Base-by-base conservation (phyloP, 495 filamentous ascomycete species). In the Penicillium waksmanii region DNA sequence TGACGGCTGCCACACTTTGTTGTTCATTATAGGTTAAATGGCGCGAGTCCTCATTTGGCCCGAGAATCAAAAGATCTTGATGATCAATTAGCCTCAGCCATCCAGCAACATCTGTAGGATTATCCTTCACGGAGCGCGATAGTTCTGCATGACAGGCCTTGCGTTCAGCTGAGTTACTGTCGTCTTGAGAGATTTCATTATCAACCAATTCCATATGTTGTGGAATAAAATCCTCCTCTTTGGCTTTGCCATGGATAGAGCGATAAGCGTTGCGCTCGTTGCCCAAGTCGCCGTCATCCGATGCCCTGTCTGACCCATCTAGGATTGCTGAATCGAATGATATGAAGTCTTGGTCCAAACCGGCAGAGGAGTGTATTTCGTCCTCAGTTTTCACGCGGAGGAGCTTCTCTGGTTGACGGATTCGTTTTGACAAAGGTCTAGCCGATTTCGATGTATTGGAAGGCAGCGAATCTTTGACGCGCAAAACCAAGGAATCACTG, bases 21-120 rank as follows among this genome's bases (percentile, higher is more conserved):
- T 70, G 74, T 60, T 96, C 91, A 3, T 86, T 85, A 43, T 73
- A 69, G 1, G 84, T 88, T 10, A 83, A 69, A 19, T 77, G 67
- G 43, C 73, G 72, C 23, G 72, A 66, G 31, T 77, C 71, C 57
- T 64, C 67, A 60, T 69, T 62, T 64, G 65, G n/a, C 56, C 67
- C 69, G 49, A 52, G 64, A 13, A 94, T 73, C 44, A 93, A 73
- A 23, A 55, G 60, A 62, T 90, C 85, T 73, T 97, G 95, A 50
- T 93, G 84, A 13, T 87, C 70, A 51, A 96, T 87, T 5, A 96
- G 80, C 38, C 80, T 75, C 1, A 96, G 73, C 94, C 95, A 98
- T 34, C 84, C 78, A 31, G 81, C 73, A 33, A 89, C 74, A 65
- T 95, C 84, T n/a, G 70, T 57, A 3, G 92, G 92, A 44, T 84